Base-by-base conservation (phyloP, 1,284 basidiomycete species). In the Inonotus obliquus region DNA sequence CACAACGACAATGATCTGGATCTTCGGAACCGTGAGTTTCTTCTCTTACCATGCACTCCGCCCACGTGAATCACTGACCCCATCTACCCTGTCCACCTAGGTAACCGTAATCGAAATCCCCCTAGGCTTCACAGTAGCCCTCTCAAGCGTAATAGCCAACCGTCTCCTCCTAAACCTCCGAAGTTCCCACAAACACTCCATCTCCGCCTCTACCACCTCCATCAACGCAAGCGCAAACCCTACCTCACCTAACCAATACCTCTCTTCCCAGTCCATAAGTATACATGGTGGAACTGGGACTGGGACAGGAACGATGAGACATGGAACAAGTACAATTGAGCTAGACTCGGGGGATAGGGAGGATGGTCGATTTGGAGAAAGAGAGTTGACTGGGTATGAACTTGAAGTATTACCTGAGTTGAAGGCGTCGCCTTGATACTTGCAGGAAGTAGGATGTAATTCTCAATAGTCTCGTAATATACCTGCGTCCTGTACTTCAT, bases 121-220 rank as follows among this genome's bases (percentile, higher is more conserved):
- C 0, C 77, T 84, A 59, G 81, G 79, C 11, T 85, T 84, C 70
- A 76, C 81, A 1, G 76, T 83, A 17, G 80, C 83, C 1, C 73
- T 85, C 69, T 81, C 83, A 0, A 83, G 80, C 67, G 79, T 83
- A 3, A 74, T 85, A 60, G 76, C 79, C 6, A 84, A 80, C 67
- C 75, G 83, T 23, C 76, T 85, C 13, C 77, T 82, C 25, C 73
- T 85, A 23, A 85, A 84, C 63, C 77, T 85, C 29, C 79, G 81
- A 11, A 72, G 74, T 17, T 61, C 57, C 47, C 17, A 17, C 25
- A 53, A 25, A 27, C 25, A 23, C 21, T 4, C 48, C n/a, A 21
- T 21, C 3, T 25, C 23, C n/a, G n/a, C n/a, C n/a, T n/a, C n/a
- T n/a, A n/a, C n/a, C n/a, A n/a, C n/a, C n/a, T n/a, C n/a, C n/a